Conservation (phyloP, 1,284 basidiomycete genomes). For the Earliella scabrosa region DNA sequence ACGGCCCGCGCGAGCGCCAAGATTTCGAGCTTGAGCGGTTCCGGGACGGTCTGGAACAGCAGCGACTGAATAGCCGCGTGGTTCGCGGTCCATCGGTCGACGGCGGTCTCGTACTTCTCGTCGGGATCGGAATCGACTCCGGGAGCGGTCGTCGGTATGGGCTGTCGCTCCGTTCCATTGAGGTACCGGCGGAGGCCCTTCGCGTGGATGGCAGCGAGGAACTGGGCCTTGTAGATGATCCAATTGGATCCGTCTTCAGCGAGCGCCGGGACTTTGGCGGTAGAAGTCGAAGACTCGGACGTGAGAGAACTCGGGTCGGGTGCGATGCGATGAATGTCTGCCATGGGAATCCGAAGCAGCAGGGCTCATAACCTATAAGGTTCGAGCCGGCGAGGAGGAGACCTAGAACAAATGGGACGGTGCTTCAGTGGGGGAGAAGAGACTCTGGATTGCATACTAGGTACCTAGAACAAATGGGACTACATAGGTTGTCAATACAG, state of each 20-base stretch:
- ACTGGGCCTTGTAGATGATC: conserved; percentile 16
- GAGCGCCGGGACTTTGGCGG: conserved; percentile 10
- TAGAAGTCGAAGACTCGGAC: neutral
- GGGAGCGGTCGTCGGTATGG: neutral
- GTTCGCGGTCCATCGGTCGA: conserved; percentile 15
- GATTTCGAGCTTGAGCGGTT: conserved; percentile 16
- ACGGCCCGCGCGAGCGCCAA: neutral
- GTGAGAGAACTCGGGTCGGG: neutral
- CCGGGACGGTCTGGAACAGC: conserved; percentile 11
- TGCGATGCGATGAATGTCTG: too few relatives aligned
- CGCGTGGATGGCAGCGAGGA: conserved; percentile 6
- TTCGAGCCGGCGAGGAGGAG: too few relatives aligned
- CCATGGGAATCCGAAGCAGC: too few relatives aligned
- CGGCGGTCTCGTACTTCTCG: conserved; percentile 12
- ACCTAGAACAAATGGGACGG: too few relatives aligned
- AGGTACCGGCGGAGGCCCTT: conserved; percentile 18
- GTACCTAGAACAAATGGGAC: too few relatives aligned
- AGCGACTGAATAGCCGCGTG: conserved; percentile 13
- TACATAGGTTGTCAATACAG: neutral
- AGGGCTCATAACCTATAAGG: too few relatives aligned
- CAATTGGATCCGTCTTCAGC: conserved; percentile 16
- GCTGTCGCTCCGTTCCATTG: conserved; percentile 5
- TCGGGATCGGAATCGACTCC: conserved; percentile 15
- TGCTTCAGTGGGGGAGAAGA: too few relatives aligned
- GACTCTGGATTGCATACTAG: too few relatives aligned